Evolutionary conservation across 495 filamentous ascomycete species (phyloP), one percentile per base, ranked within the genome.

Genomic region (Podospora pseudopauciseta): DNA sequence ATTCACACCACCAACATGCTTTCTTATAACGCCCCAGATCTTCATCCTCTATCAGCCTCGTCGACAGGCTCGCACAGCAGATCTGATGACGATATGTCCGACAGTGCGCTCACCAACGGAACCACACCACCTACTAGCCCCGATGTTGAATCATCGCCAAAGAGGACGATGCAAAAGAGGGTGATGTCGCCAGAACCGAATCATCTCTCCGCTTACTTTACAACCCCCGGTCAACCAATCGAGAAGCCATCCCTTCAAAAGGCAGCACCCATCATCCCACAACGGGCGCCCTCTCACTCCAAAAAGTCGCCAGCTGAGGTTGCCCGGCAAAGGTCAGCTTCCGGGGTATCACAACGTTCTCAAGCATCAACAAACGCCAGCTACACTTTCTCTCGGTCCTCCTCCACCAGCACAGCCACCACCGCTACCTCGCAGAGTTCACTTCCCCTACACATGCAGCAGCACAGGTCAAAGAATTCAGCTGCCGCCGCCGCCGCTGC

Each of bases 1-100:
- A 79, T 97, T 30, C 96, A 94, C 20, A 97, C 96, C 4, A 98
- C 96, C 67, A 99, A 98, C 77, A 92, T 94, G 88, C 89, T 97
- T 19, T 91, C 92, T 19, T 97, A 95, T 84, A 93, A 94, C 73
- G 93, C 95, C 13, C 96, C 95, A 28, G 89, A 93, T 75, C 85
- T 92, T 70, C 85, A 81, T 71, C 86, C 83, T 65, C 75, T 82
- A 68, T 78, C 82, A 30, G 80, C 85, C 0, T 84, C 86, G 1
- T 88, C 90, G 0, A 77, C 85, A 27, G 86, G 83, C 6, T 88
- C 87, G 27, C 80, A 79, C 49, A 85, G 88, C 49, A 85, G 88
- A 69, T 82, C 79, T 26, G 80, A 82, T 64, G 77, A 80, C 32
- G 89, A 91, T 61, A 70, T 78, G 61, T 90, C 86, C 4, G 90